These are phyloP conservation scores for Spinellus fusiger DNA, from an alignment of 192 early-diverging fungal genomes.

Conservation along the genomic window DNA sequence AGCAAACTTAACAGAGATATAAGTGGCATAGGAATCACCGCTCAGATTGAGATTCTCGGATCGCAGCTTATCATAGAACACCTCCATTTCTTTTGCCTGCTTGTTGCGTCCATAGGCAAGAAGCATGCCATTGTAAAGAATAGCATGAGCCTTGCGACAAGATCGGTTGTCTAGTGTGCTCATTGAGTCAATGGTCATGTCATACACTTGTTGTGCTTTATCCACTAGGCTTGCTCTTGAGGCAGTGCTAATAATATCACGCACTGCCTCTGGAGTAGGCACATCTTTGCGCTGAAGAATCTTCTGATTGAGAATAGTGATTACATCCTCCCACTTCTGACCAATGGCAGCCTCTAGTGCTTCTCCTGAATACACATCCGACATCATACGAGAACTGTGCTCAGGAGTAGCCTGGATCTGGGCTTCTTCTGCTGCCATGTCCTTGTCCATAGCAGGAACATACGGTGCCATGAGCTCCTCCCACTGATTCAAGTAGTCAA, in stretches of 20 bases:
- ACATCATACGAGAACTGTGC: neutral
- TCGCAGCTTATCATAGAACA: too few relatives aligned
- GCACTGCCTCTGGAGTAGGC: constrained; percentile 24
- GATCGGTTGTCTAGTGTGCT: constrained; percentile 1
- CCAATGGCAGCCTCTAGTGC: constrained; percentile 9
- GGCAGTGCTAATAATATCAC: constrained; percentile 27
- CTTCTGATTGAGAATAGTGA: constrained; percentile 12
- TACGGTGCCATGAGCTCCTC: constrained; percentile 11
- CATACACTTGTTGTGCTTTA: constrained; percentile 8
- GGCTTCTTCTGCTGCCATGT: neutral
- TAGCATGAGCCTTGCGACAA: too few relatives aligned
- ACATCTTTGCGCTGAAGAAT: constrained; percentile 19
- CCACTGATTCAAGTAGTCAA: constrained; percentile 11
- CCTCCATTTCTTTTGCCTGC: constrained; percentile 4
- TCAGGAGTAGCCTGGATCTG: neutral
- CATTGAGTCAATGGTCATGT: neutral
- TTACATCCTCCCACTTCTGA: constrained; percentile 19
- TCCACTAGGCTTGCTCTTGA: constrained; percentile 21
- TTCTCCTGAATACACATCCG: constrained; percentile 21
- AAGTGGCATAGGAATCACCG: constrained; percentile 45
- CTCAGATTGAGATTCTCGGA: constrained; percentile 19
- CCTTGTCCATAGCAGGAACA: constrained; percentile 2
- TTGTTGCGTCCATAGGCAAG: too few relatives aligned
- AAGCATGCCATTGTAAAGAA: too few relatives aligned
- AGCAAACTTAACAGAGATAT: constrained; percentile 37